Conservation (phyloP, 2,329 filamentous ascomycete species). For the Curvularia sp. region DNA sequence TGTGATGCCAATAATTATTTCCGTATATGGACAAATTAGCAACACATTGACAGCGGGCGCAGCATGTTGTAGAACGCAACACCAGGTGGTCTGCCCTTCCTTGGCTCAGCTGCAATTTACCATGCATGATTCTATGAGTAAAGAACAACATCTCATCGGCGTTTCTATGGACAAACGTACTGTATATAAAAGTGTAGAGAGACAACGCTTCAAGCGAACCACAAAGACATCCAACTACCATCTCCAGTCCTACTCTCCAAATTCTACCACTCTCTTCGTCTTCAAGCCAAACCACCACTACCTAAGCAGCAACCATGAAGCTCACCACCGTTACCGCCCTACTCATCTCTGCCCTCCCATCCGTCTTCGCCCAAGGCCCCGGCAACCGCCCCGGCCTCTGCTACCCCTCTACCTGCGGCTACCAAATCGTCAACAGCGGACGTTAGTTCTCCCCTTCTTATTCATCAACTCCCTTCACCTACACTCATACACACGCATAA, state of each 20-base stretch:
- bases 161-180: neutral
- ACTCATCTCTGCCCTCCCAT: constrained; percentile 1
- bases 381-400: constrained; percentile 3
- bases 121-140: neutral
- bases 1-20: neutral
- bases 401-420: constrained; percentile 1
- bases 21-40: neutral
- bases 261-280: neutral
- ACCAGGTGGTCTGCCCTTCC: neutral
- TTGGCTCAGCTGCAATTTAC: neutral
- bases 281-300: neutral
- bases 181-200: neutral
- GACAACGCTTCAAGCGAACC: no score
- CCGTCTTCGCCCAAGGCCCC: constrained; percentile 1
- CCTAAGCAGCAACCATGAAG: neutral
- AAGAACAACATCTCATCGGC: neutral
- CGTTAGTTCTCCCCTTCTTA: neutral
- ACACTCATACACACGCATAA: neutral
- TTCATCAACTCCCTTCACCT: neutral
- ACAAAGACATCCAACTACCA: neutral
- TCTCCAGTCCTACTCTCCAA: neutral
- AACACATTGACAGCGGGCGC: neutral
- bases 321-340: neutral
- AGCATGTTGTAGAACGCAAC: neutral
- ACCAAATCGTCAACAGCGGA: constrained; percentile 2